Evolutionary conservation across 2,329 filamentous ascomycete genomes (phyloP).

Genomic region (Calonectria fujianensis): DNA sequence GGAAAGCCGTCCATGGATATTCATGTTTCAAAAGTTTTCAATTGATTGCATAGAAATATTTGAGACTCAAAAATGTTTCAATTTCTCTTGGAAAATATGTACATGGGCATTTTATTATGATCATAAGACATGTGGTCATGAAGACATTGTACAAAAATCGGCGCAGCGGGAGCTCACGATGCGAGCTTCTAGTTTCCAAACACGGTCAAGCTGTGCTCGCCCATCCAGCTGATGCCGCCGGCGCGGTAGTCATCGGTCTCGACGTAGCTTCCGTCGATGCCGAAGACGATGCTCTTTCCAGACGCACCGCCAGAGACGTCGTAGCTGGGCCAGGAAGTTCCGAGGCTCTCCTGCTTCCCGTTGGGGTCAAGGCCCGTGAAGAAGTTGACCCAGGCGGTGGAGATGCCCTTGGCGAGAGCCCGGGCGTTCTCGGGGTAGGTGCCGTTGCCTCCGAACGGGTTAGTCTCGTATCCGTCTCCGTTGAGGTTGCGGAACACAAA

Average conservation of each 20-base stretch:
- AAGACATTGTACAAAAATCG: neutral
- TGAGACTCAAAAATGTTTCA: neutral
- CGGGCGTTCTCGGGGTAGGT: slow-evolving; percentile 52
- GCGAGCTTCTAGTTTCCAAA: slow-evolving; percentile 50
- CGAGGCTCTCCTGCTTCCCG: slow-evolving; percentile 40
- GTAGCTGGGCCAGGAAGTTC: slow-evolving; percentile 55
- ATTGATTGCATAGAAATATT: neutral
- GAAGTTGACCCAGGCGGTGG: slow-evolving; percentile 58
- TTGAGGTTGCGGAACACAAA: slow-evolving; percentile 64
- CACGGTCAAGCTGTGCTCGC: slow-evolving; percentile 53
- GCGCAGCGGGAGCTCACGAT: no score
- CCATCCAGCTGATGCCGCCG: slow-evolving; percentile 56
- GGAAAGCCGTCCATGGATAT: neutral
- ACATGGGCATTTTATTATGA: slow-evolving; percentile 11
- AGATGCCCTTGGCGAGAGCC: slow-evolving; percentile 55
- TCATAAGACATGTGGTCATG: slow-evolving; percentile 6
- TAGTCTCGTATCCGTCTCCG: slow-evolving; percentile 56
- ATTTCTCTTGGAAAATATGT: slow-evolving; percentile 11
- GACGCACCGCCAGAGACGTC: slow-evolving; percentile 38
- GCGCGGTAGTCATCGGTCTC: slow-evolving; percentile 58
- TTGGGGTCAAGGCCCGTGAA: slow-evolving; percentile 54
- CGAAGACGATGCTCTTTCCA: slow-evolving; percentile 56
- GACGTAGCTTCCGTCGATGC: slow-evolving; percentile 47
- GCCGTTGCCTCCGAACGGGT: slow-evolving; percentile 57
- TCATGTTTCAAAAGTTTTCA: neutral